These are phyloP conservation scores for Smallanthus sonchifolius DNA, from an alignment of 129 eudicot genomes.

Conservation along the genomic window DNA sequence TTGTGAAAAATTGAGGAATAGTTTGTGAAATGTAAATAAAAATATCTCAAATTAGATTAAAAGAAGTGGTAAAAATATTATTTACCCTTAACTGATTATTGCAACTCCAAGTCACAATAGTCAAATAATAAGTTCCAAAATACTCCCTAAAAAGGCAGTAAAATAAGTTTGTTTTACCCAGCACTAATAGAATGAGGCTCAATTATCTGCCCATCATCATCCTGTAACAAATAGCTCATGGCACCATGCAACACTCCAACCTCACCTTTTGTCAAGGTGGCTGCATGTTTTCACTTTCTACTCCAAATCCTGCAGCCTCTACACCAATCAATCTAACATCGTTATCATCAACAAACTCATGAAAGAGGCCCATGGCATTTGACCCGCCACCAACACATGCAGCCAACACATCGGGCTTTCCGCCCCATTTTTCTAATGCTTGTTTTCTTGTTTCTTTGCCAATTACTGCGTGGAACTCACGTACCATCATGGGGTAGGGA, in stretches of 20 bases:
- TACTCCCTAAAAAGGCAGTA: background rate
- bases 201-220: slow-evolving; percentile 84
- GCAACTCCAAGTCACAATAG: background rate
- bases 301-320: slow-evolving; percentile 89
- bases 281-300: slow-evolving; percentile 96
- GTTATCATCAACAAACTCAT: slow-evolving; percentile 78
- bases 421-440: slow-evolving; percentile 96
- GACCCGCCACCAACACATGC: slow-evolving; percentile 98
- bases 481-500: slow-evolving; percentile 41
- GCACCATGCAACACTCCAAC: slow-evolving; percentile 97
- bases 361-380: slow-evolving; percentile 92
- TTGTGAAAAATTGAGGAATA: background rate
- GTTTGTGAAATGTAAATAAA: background rate
- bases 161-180: slow-evolving; percentile 63
- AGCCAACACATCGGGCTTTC: slow-evolving; percentile 82
- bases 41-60: too few species aligned
- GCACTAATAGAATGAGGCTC: slow-evolving; percentile 98
- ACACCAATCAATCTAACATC: slow-evolving; percentile 90
- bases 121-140: background rate
- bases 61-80: background rate
- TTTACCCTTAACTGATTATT: background rate
- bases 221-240: slow-evolving; percentile 96
- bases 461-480: slow-evolving; percentile 37
- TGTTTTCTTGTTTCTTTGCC: slow-evolving; percentile 88
- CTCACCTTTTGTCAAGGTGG: slow-evolving; percentile 83